Base-by-base conservation (phyloP, 306 rosid species). In the Carpinus fangiana region DNA sequence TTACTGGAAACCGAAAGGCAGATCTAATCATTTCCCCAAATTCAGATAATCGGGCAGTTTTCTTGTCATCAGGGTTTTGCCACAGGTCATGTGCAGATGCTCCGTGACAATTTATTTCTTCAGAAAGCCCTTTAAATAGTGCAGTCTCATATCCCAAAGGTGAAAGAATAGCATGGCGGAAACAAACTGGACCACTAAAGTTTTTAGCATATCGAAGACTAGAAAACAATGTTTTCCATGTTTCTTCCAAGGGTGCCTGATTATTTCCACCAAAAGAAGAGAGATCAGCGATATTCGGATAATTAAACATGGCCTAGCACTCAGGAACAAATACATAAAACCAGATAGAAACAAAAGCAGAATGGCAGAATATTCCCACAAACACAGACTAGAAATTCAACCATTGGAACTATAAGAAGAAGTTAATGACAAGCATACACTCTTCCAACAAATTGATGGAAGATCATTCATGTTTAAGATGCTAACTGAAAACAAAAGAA, bases 101-200 rank as follows among this genome's bases (percentile, higher is more conserved):
- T 62, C 98, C 98, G 14, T 72, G 71, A 74, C 98, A 95, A 31
- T 43, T 46, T 82, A 95, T 86, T 21, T 83, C 88, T 73, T 92
- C 90, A 4, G 83, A 67, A 62, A 95, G 86, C 31, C 98, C 98
- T 82, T 88, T 92, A 84, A 90, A 95, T n/a, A 93, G 64, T 0
- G 96, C 90, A 31, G 93, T 92, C 75, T 95, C 98, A 46, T 95
- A 95, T 70, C 98, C 98, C 81, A 95, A 73, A 72, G 98, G 98
- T 55, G 97, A 85, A 85, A 92, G 85, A 83, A 95, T 78, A 34
- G 89, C 97, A 65, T 92, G 98, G 21, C 89, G 97, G 82, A 95
- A 95, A 81, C 98, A 95, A 80, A 95, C 93, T 9, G 98, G 73
- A 38, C 89, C 86, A 28, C 78, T 92, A 81, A 90, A 91, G 87